Evolutionary conservation across 2,329 filamentous ascomycete species (phyloP), one percentile per base, ranked within the genome.

Genomic region (Penicillium sp.): DNA sequence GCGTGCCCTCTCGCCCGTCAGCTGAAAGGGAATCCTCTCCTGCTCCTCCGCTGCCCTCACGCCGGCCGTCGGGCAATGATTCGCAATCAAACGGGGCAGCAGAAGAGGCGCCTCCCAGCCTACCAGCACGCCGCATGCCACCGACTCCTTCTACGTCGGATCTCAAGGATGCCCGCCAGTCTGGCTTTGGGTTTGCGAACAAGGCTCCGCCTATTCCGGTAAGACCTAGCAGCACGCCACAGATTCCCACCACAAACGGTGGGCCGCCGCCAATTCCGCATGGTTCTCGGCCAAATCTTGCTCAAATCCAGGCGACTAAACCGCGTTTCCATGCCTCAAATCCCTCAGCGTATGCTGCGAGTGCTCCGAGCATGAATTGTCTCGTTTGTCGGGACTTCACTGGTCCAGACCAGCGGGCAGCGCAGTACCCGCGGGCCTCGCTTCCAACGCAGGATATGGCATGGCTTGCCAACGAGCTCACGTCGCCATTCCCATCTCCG

Each of bases 331-430:
- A 50, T 26, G 44, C 44, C n/a, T 54, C 55, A 3, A 37, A 37
- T 9, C 27, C 39, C 2, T 31, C 54, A 17, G 35, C 51, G 11
- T 33, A 52, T 6, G 27, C 41, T 16, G 31, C 42, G 8, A 52
- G 42, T n/a, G 33, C 47, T 11, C 37, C 49, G 12, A 52, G 46
- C 23, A 47, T 51, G 10, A 56, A 54, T n/a, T 96, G 92, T 60
- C 72, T 95, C 35, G 69, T 79, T 41, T 96, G 92, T 60, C 80
- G 89, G 48, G 89, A 96, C 66, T 96, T 93, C 64, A 88, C 85
- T 5, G 79, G 67, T 0, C 83, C 87, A 0, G 92, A 96, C 64
- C 64, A 65, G 10, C 81, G 93, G 49, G 90, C 87, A 4, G 75
- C 84, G 4, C 80, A 79, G 48, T 88, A 86, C 56, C 87, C 89